Base-by-base conservation (phyloP, 139 green algal genomes). In the Yamagishiella unicocca region DNA sequence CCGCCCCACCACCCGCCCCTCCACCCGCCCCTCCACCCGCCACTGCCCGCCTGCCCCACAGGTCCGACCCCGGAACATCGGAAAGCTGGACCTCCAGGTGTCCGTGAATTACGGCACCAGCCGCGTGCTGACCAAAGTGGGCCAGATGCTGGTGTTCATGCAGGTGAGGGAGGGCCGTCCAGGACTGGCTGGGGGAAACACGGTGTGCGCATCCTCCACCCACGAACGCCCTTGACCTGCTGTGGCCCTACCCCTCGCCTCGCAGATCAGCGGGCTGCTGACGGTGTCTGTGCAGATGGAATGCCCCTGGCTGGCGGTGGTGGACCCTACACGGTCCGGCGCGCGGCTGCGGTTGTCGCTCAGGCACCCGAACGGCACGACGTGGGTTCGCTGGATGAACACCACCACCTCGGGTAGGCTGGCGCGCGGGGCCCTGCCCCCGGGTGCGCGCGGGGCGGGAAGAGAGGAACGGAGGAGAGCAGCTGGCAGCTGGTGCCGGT, bases 241-340 rank as follows among this genome's bases (percentile, higher is more conserved):
- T 4, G 1, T 37, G 1, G 1, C 31, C 38, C 22, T 4, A 21
- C 2, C 3, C 29, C 38, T 55, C 12, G 21, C 21, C 2, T 22
- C 8, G n/a, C 79, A 85, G 79, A 75, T 85, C 79, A 64, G 21
- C 79, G 79, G 79, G 19, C 25, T n/a, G 61, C 62, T 85, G 40
- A 85, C 79, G 4, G 31, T 85, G 21, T 64, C 61, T 31, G 14
- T 85, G 61, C 79, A 67, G 22, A 31, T 85, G 38, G 19, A 75
- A 17, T 85, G 79, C 79, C 79, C 79, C 79, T 85, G 79, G 79
- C 40, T 85, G 42, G 79, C 79, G 27, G 42, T 85, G 61, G 61
- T 85, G 61, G n/a, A 85, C 40, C 29, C 61, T 0, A 12, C 7
- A 14, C 55, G 79, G 29, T 0, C 29, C 0, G 79, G 61, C 0